Percentiles rank a stretch among this genome's conserved stretches.
Evolutionary conservation across 805 yeast genomes (phyloP).

Genomic region (Kluyveromyces wickerhamii): DNA sequence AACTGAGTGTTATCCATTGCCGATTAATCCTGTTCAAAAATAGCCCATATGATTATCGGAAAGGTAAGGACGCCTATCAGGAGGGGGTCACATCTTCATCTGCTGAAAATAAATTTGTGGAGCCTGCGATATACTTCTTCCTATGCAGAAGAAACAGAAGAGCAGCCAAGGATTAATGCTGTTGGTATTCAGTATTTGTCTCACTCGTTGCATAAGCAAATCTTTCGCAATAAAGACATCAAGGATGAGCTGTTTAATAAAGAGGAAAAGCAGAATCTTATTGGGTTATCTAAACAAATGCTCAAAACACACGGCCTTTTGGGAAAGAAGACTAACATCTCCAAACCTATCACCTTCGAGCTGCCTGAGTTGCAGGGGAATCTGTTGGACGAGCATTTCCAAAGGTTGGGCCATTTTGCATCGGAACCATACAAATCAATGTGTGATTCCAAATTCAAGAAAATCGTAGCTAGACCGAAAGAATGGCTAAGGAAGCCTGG

Average conservation of each 20-base stretch:
- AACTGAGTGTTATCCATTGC: too few relatives aligned
- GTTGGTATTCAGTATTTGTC: slow-evolving; percentile 79
- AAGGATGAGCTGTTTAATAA: slow-evolving; percentile 14
- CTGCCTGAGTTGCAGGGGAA: slow-evolving; percentile 71
- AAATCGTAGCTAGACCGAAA: slow-evolving; percentile 35
- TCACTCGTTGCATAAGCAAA: slow-evolving; percentile 44
- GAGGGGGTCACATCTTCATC: too few relatives aligned
- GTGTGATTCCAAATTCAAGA: slow-evolving; percentile 40
- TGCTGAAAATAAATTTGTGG: too few relatives aligned
- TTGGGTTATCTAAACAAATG: slow-evolving; percentile 52
- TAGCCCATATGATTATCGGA: too few relatives aligned
- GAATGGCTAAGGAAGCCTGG: slow-evolving; percentile 60
- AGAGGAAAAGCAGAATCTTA: slow-evolving; percentile 28
- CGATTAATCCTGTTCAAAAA: too few relatives aligned
- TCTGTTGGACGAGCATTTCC: slow-evolving; percentile 78
- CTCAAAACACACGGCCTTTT: slow-evolving; percentile 55
- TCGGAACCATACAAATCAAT: slow-evolving; percentile 50
- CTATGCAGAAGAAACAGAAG: too few relatives aligned
- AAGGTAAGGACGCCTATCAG: too few relatives aligned
- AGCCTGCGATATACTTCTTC: too few relatives aligned
- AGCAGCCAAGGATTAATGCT: slow-evolving; percentile 55
- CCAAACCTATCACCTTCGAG: slow-evolving; percentile 49
- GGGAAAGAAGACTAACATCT: slow-evolving; percentile 61
- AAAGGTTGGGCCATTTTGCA: slow-evolving; percentile 51
- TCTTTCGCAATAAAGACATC: slow-evolving; percentile 36